Conservation (phyloP, 2,329 filamentous ascomycete species). For the Ilyonectria destructans region DNA sequence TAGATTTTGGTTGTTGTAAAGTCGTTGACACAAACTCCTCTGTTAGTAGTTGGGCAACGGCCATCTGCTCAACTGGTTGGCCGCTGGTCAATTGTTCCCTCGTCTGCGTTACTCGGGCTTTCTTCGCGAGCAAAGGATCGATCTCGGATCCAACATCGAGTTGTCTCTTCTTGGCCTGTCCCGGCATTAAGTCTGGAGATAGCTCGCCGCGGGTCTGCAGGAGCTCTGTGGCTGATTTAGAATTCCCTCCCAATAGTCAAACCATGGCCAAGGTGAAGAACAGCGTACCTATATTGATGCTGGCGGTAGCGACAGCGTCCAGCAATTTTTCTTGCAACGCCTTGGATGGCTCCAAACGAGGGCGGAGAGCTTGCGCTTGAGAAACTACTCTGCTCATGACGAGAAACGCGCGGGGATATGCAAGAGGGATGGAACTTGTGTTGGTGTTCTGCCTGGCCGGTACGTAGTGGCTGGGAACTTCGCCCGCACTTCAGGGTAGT, state of each 20-base stretch:
- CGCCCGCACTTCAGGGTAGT: not conserved
- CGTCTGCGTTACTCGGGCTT: not conserved
- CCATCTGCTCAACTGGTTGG: not conserved
- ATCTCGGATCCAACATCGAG: not conserved
- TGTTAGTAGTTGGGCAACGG: not conserved
- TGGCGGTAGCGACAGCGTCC: not conserved
- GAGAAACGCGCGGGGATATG: not conserved
- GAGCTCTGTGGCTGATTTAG: not conserved
- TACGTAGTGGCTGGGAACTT: not conserved
- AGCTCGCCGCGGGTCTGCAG: not conserved
- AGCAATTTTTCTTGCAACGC: not conserved
- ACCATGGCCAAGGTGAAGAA: not conserved
- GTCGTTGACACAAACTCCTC: not conserved
- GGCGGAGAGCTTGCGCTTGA: not conserved
- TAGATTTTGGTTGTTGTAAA: not conserved
- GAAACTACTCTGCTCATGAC: not conserved
- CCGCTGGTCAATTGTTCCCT: not conserved
- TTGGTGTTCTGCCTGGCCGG: not conserved
- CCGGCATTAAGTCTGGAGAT: not conserved
- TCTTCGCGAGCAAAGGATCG: not conserved
- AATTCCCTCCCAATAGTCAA: not conserved
- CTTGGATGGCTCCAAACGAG: not conserved
- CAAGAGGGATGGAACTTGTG: not conserved
- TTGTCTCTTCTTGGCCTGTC: not conserved
- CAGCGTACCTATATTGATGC: not conserved